phyloP scores from a whole-genome alignment of 371 early-diverging fungal species.

The Encephalitozoon cuniculi region DNA sequence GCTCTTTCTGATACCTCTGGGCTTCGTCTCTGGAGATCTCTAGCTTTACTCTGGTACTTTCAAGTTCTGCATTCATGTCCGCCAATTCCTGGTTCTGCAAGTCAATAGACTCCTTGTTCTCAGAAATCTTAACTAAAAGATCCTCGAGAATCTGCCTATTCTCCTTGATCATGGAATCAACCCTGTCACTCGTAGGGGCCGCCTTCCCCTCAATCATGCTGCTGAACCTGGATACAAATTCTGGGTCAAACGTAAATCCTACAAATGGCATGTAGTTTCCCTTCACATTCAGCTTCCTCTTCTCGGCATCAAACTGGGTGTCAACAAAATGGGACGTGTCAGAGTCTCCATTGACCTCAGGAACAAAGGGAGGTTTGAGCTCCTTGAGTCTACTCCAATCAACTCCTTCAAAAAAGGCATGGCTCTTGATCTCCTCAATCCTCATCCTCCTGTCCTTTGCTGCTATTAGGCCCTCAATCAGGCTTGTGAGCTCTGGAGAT shows the following conservation, averaged over 20 bases:
- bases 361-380: slow-evolving; percentile 68
- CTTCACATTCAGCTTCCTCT: slow-evolving; percentile 53
- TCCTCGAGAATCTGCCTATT: background rate
- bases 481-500: slow-evolving; percentile 51
- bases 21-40: background rate
- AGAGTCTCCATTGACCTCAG: slow-evolving; percentile 65
- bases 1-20: background rate
- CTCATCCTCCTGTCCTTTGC: slow-evolving; percentile 63
- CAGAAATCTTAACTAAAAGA: background rate
- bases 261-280: slow-evolving; percentile 51
- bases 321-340: slow-evolving; percentile 70
- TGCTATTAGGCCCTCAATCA: slow-evolving; percentile 58
- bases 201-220: background rate
- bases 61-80: background rate
- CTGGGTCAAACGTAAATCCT: slow-evolving; percentile 60
- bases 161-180: background rate
- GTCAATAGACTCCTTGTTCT: background rate
- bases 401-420: slow-evolving; percentile 75
- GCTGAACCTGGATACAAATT: background rate
- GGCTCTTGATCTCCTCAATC: slow-evolving; percentile 69
- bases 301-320: slow-evolving; percentile 59
- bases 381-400: slow-evolving; percentile 67
- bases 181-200: background rate
- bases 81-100: background rate
- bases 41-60: background rate